Conservation (phyloP, 2,329 filamentous ascomycete species). For the Penicillium sp. region DNA sequence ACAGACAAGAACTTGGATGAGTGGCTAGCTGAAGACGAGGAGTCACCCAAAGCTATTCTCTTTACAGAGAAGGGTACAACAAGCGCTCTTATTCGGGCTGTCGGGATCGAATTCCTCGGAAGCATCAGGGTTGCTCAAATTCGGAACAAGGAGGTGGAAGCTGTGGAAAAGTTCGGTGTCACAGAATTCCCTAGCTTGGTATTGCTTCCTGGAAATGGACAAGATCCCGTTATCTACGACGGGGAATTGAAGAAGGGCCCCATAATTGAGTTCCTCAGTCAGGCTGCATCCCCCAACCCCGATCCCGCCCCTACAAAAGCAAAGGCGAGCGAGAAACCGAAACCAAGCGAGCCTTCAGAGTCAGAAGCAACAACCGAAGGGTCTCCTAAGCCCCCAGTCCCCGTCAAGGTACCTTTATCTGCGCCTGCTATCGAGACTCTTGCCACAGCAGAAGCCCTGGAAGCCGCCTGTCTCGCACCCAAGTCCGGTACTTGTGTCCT, state of each 20-base stretch:
- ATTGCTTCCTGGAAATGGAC: constrained; percentile 73
- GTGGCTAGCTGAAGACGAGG: constrained; percentile 72
- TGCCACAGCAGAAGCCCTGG: constrained; percentile 66
- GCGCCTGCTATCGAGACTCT: constrained; percentile 71
- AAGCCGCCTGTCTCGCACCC: constrained; percentile 72
- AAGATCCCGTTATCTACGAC: constrained; percentile 73
- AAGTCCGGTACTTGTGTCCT: constrained; percentile 85
- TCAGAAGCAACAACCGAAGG: constrained; percentile 39
- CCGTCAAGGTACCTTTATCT: constrained; percentile 57
- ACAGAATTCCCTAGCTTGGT: constrained; percentile 79
- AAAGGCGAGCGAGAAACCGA: constrained; percentile 40
- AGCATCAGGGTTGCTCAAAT: constrained; percentile 81
- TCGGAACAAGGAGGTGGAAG: constrained; percentile 75
- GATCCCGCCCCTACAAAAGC: constrained; percentile 63
- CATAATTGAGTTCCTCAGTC: constrained; percentile 81
- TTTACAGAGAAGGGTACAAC: constrained; percentile 94
- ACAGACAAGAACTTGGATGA: constrained; percentile 77
- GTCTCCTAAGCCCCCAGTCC: constrained; percentile 41
- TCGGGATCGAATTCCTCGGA: constrained; percentile 90
- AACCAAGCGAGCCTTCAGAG: constrained; percentile 46
- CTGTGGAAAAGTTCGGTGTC: constrained; percentile 76
- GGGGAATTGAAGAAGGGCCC: constrained; percentile 85
- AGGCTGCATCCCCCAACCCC: constrained; percentile 78
- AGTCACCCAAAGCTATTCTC: constrained; percentile 80
- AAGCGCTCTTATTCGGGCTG: constrained; percentile 77